A percentile compares a stretch with the other conserved stretches of the same genome.
Conservation (phyloP, 305 asterid genomes). For the Solanum hybrid region DNA sequence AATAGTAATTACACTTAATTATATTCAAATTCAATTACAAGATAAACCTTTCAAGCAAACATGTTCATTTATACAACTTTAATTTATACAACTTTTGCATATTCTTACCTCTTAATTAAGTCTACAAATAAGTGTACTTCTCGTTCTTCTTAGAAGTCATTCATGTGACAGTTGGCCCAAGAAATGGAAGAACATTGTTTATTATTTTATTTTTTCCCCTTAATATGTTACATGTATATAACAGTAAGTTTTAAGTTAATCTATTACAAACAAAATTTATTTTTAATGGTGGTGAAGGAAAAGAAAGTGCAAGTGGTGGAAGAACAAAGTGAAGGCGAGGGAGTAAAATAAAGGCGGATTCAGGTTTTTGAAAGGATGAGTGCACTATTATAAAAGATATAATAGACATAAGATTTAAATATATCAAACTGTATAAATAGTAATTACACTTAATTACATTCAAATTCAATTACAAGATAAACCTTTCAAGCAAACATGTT, state of each 20-base stretch:
- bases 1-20: neutral
- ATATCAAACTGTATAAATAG: neutral
- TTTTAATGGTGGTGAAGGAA: neutral
- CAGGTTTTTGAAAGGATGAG: neutral
- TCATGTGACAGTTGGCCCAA: neutral
- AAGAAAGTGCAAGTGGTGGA: neutral
- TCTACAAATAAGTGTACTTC: neutral
- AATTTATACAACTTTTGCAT: conserved; percentile 14
- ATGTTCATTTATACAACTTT: neutral
- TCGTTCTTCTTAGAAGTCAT: neutral
- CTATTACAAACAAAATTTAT: neutral
- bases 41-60: neutral
- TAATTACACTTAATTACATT: neutral
- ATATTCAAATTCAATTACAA: neutral
- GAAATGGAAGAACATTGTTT: neutral
- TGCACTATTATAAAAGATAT: neutral
- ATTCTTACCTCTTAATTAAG: conserved; percentile 16
- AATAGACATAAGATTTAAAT: neutral
- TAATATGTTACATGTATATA: no score
- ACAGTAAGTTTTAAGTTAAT: neutral
- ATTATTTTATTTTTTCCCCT: no score
- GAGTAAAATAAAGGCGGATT: neutral
- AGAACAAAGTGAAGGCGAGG: neutral
- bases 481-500: neutral
- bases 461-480: neutral